Conservation (phyloP, 1,284 basidiomycete genomes). For the Microbotryum lychnidis-dioicae region DNA sequence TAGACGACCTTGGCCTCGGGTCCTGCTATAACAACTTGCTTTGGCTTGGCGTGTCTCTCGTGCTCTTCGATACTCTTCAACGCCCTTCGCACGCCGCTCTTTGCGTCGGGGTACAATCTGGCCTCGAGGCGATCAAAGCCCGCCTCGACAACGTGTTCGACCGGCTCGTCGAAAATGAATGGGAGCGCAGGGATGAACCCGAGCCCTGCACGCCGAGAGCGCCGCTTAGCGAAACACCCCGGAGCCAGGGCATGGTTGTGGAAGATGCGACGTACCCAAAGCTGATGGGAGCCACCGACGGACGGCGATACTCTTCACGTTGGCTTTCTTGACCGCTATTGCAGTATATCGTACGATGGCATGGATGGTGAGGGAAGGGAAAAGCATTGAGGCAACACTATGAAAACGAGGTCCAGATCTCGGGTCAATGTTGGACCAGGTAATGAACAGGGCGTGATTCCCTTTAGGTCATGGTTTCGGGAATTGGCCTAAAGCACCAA, state of each 20-base stretch:
- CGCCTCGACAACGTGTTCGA: slow-evolving; percentile 45
- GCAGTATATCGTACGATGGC: slow-evolving; percentile 51
- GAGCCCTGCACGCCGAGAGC: slow-evolving; percentile 37
- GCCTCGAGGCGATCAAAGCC: slow-evolving; percentile 46
- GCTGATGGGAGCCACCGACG: slow-evolving; percentile 25
- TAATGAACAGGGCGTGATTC: too few relatives aligned
- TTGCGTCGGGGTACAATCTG: slow-evolving; percentile 17
- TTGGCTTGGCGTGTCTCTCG: slow-evolving; percentile 4
- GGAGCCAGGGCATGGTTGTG: not conserved
- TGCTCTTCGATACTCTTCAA: slow-evolving; percentile 5
- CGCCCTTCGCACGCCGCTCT: slow-evolving; percentile 7
- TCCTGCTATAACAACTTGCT: not conserved
- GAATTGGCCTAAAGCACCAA: too few relatives aligned
- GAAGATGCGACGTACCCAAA: slow-evolving; percentile 5
- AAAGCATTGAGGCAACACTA: not conserved
- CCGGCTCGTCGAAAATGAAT: slow-evolving; percentile 54
- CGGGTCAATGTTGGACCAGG: too few relatives aligned
- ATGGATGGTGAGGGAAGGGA: slow-evolving; percentile 42
- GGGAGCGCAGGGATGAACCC: slow-evolving; percentile 71
- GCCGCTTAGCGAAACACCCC: slow-evolving; percentile 1
- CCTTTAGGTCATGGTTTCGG: too few relatives aligned
- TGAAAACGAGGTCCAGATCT: too few relatives aligned
- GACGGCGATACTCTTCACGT: slow-evolving; percentile 6
- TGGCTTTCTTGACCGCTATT: slow-evolving; percentile 9
- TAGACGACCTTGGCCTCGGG: too few relatives aligned